phyloP scores from a whole-genome alignment of 2,329 filamentous ascomycete genomes.

The Aspergillus candidus region DNA sequence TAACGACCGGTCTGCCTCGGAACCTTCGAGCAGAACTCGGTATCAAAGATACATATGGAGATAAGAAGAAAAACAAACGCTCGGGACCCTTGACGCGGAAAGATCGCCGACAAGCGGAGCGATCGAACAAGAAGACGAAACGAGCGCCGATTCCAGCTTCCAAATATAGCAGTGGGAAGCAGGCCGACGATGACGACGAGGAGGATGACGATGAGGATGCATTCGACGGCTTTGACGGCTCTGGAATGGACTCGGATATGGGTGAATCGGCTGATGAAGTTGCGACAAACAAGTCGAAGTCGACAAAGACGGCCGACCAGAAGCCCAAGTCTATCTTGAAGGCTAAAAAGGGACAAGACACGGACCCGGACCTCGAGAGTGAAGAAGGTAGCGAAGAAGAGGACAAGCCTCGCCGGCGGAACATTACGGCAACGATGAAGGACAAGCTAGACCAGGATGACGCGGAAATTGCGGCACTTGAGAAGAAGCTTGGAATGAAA shows the following conservation, averaged over 20 bases:
- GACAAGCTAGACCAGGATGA: constrained; percentile 72
- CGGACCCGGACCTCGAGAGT: constrained; percentile 24
- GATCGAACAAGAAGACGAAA: constrained; percentile 54
- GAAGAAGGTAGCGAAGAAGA: constrained; percentile 24
- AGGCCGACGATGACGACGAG: constrained; percentile 9
- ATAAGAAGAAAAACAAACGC: constrained; percentile 23
- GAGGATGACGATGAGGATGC: constrained; percentile 22
- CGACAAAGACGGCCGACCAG: constrained; percentile 17
- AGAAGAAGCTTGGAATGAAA: constrained; percentile 80
- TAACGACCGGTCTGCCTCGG: constrained; percentile 39
- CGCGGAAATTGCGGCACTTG: constrained; percentile 77
- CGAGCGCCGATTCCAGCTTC: constrained; percentile 15
- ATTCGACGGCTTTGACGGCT: constrained; percentile 21
- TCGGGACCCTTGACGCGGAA: constrained; percentile 46
- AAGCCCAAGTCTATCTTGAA: constrained; percentile 33
- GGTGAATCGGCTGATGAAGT: constrained; percentile 18
- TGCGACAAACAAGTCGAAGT: constrained; percentile 15
- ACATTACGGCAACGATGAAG: constrained; percentile 42
- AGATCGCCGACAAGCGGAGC: constrained; percentile 61
- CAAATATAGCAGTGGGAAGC: constrained; percentile 12
- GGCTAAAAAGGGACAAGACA: constrained; percentile 18
- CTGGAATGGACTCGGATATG: constrained; percentile 15
- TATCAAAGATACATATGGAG: constrained; percentile 31
- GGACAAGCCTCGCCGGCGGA: constrained; percentile 4
- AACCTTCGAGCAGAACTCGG: constrained; percentile 37